Conservation (phyloP, 2,329 filamentous ascomycete species). For the Exophiala sideris region DNA sequence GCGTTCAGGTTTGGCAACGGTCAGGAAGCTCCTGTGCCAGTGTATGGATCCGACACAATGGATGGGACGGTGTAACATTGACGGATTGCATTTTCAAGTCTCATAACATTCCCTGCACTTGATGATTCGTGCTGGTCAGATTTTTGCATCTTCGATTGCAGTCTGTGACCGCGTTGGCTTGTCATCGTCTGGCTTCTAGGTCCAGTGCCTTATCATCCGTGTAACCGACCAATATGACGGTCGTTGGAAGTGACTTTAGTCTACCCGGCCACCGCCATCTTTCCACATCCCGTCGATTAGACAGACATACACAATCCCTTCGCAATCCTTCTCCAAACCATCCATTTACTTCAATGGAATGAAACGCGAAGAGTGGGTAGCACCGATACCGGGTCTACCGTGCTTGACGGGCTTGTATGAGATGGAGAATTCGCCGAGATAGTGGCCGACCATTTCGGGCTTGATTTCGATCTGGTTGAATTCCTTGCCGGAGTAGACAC, state of each 20-base stretch:
- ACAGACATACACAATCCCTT: background rate
- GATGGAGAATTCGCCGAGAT: conserved; percentile 99
- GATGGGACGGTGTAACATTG: background rate
- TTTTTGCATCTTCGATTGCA: background rate
- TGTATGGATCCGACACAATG: background rate
- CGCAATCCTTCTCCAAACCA: background rate
- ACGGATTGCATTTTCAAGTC: too few relatives aligned
- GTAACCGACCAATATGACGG: background rate
- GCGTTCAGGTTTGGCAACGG: background rate
- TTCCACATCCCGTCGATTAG: background rate
- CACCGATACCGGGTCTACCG: conserved; percentile 99
- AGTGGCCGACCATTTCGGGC: conserved; percentile 99
- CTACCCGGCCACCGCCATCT: too few relatives aligned
- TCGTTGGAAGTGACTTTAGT: too few relatives aligned
- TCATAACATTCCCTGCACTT: too few relatives aligned
- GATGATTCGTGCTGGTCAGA: background rate
- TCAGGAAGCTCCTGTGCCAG: background rate
- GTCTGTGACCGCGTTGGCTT: background rate
- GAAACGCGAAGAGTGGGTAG: conserved; percentile 99
- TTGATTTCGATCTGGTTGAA: conserved; percentile 99
- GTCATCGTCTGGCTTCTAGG: background rate
- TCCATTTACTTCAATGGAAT: conserved; percentile 91
- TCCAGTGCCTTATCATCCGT: background rate
- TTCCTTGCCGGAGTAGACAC: conserved; percentile 99
- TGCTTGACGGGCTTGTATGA: conserved; percentile 99